Evolutionary conservation across 2,329 filamentous ascomycete genomes (phyloP), one percentile per base, ranked within the genome.

Genomic region (Graphiopsis chlorocephala): DNA sequence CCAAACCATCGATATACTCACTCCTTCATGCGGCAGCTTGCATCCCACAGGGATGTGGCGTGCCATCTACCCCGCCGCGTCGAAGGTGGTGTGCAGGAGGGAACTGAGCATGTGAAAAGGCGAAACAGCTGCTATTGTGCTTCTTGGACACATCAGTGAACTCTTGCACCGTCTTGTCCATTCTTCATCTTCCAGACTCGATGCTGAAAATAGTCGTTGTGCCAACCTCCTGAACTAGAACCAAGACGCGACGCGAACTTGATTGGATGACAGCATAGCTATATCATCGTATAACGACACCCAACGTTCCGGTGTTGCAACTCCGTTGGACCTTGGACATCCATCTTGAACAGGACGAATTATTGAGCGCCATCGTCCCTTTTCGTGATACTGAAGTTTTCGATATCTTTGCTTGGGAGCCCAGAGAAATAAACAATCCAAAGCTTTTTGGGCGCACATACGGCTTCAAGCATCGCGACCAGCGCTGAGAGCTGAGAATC

Each of bases 231-330:
- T 29, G 14, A 15, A 28, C 15, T 17, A 12, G 10, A 38, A 14
- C 3, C 31, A 8, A 4, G 53, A 33, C 31, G 53, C 53, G 31
- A 33, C 20, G 52, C 17, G 20, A 14, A 17, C n/a, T 28, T 55
- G 29, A 35, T 56, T 56, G 53, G n/a, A 56, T 56, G 53, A 56
- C 29, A 29, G 31, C 53, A 56, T 56, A 56, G 53, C 53, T 56
- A 38, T 56, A 38, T 56, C 29, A 56, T 38, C 23, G 23, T 52
- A 10, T 45, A 45, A 45, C 47, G 47, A 35, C 53, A 20, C 23
- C 53, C 20, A 33, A 38, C 53, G 20, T 14, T 20, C 26, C 7
- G 17, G 29, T 8, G 26, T 11, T 33, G 28, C 50, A 33, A 33
- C 29, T 23, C 31, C 29, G 20, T 38, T 17, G 14, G 20, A 17